Conservation (phyloP, 805 yeast genomes). For the Maudiozyma barnettii region DNA sequence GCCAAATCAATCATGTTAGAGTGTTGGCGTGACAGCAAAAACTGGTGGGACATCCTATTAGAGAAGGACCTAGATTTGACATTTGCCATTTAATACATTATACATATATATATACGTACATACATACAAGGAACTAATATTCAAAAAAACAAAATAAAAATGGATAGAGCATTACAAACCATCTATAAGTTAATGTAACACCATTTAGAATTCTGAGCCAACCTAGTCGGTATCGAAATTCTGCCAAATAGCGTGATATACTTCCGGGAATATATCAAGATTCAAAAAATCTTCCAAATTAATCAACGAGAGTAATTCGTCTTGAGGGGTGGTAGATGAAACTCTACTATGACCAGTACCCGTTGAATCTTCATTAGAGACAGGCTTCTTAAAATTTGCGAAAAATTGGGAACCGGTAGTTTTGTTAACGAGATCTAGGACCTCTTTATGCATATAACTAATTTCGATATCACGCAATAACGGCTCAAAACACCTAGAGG, state of each 20-base stretch:
- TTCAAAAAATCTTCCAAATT: slow-evolving; percentile 2
- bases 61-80: slow-evolving; percentile 13
- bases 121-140: not conserved
- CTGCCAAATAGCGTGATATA: slow-evolving; percentile 2
- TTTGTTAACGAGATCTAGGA: not conserved
- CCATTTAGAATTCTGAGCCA: not conserved
- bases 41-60: slow-evolving; percentile 18
- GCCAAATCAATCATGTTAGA: slow-evolving; percentile 15
- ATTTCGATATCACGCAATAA: not conserved
- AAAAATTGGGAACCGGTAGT: slow-evolving; percentile 1
- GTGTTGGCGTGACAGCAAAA: slow-evolving; percentile 15
- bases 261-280: slow-evolving; percentile 4
- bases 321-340: not conserved
- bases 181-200: no score
- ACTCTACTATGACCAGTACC: not conserved
- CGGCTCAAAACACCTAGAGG: not conserved
- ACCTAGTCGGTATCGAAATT: not conserved
- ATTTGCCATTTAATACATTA: slow-evolving; percentile 10
- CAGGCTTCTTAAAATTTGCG: not conserved
- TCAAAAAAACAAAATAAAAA: not conserved
- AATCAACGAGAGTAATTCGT: not conserved
- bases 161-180: not conserved
- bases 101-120: not conserved
- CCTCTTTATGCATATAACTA: not conserved
- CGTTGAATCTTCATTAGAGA: not conserved